Base-by-base conservation (phyloP, 768 basidiomycete species). In the Pulveroboletus sp. region DNA sequence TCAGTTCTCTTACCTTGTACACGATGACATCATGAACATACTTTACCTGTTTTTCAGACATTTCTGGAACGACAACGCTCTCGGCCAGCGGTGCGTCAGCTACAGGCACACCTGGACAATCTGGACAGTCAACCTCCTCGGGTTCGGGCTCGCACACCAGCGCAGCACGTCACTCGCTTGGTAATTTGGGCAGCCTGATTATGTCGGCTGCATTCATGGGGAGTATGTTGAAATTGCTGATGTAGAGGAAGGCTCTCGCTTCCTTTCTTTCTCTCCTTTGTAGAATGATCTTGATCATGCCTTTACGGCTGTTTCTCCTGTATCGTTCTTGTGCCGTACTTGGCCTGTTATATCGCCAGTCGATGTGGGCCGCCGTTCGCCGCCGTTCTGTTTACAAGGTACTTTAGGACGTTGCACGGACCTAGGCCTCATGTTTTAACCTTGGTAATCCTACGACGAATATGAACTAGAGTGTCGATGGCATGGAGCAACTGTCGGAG, bases 31-130 rank as follows among this genome's bases (percentile, higher is more conserved):
- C 14, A 35, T 38, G 46, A 2, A 50, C 21, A 8, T 6, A 3
- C 35, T 35, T 15, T 18, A 5, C 10, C 3, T 17, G 31, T n/a
- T 17, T 17, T 32, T 17, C 3, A 66, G 65, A 68, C 28, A 55
- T 66, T 39, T 31, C 51, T 9, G 65, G 65, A 3, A 68, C 66
- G 8, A 63, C 61, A 3, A 56, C 63, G 2, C 7, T 66, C 31
- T 30, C 47, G 8, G 40, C 33, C 2, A 10, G 11, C 0, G 17
- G 5, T 3, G 11, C 66, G 8, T 21, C 31, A 1, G 4, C 49
- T 0, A 57, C 57, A 3, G 39, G 40, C 7, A 7, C 27, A 7
- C 7, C 27, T 27, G 27, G 27, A 18, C 5, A 41, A 1, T n/a
- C 47, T 24, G 49, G 47, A 1, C 53, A 51, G n/a, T 10, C 52